Evolutionary conservation across 1,284 basidiomycete species (phyloP).

Genomic region (Puccinia sorghi): DNA sequence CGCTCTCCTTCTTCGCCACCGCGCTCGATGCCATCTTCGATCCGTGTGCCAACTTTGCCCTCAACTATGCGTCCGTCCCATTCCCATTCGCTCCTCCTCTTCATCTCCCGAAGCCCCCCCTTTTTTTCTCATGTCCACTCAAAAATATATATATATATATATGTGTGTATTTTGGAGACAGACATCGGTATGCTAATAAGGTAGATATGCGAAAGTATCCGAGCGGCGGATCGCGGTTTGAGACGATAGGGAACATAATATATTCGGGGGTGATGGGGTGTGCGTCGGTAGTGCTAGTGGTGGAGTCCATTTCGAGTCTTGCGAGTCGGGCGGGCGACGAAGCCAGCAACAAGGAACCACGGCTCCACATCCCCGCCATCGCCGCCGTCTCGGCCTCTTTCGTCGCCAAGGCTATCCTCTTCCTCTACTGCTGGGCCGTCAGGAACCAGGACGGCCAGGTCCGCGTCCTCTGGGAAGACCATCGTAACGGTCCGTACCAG

Average conservation of each 20-base stretch:
- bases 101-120: not conserved
- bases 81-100: no score
- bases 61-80: conserved; percentile 43
- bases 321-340: not conserved
- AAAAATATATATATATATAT: no score
- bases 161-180: no score
- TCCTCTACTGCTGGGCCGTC: conserved; percentile 80
- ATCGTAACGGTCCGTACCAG: conserved; percentile 59
- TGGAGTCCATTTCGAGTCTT: conserved; percentile 37
- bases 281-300: conserved; percentile 39
- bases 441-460: conserved; percentile 83
- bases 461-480: conserved; percentile 90
- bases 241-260: conserved; percentile 66
- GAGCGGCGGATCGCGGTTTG: conserved; percentile 81
- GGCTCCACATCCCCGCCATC: conserved; percentile 27
- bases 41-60: conserved; percentile 46
- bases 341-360: not conserved
- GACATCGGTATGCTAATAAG: conserved; percentile 31
- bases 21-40: conserved; percentile 50
- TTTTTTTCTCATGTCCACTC: not conserved
- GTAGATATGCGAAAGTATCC: conserved; percentile 69
- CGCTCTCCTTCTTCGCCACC: conserved; percentile 51
- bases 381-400: conserved; percentile 36
- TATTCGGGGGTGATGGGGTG: conserved; percentile 41
- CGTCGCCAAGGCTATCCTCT: conserved; percentile 75